Percentiles rank a stretch among this genome's conserved stretches.
Evolutionary conservation across 352 stramenopile genomes (phyloP).

Genomic region (Phytopythium sindhum): DNA sequence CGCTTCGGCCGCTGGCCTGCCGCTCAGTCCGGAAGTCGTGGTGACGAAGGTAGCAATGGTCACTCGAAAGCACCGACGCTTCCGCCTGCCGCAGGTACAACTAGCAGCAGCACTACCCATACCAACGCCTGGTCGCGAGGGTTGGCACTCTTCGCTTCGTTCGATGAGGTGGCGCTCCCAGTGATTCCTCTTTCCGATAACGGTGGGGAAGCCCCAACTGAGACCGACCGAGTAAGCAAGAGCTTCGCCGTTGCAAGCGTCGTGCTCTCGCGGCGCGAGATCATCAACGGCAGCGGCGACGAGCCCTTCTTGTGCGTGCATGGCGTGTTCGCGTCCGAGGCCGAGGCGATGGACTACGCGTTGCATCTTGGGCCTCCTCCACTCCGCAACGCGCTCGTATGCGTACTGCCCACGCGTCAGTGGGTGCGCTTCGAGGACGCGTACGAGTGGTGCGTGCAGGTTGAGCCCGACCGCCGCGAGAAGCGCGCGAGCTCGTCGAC

Average conservation of each 20-base stretch:
- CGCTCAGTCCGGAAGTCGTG: neutral
- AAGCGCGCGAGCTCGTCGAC: constrained; percentile 20
- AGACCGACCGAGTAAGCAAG: neutral
- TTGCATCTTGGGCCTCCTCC: constrained; percentile 27
- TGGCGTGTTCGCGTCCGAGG: constrained; percentile 37
- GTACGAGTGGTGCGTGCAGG: constrained; percentile 64
- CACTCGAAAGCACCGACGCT: neutral
- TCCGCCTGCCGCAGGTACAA: neutral
- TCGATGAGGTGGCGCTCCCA: constrained; percentile 24
- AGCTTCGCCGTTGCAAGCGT: constrained; percentile 54
- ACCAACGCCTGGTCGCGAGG: neutral
- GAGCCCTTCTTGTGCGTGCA: constrained; percentile 57
- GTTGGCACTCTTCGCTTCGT: constrained; percentile 31
- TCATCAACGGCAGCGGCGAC: constrained; percentile 31
- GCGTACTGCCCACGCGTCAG: constrained; percentile 41
- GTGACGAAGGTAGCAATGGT: neutral
- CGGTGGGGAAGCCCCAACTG: neutral
- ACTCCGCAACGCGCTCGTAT: constrained; percentile 48
- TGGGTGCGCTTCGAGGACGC: constrained; percentile 55
- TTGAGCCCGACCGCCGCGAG: constrained; percentile 45
- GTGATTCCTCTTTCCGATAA: neutral
- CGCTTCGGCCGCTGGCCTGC: constrained; percentile 11
- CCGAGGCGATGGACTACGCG: constrained; percentile 42
- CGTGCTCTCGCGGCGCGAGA: constrained; percentile 47
- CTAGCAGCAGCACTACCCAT: neutral